Evolutionary conservation across 1,284 basidiomycete genomes (phyloP).

Genomic region (Mycosarcoma mackinlayi): DNA sequence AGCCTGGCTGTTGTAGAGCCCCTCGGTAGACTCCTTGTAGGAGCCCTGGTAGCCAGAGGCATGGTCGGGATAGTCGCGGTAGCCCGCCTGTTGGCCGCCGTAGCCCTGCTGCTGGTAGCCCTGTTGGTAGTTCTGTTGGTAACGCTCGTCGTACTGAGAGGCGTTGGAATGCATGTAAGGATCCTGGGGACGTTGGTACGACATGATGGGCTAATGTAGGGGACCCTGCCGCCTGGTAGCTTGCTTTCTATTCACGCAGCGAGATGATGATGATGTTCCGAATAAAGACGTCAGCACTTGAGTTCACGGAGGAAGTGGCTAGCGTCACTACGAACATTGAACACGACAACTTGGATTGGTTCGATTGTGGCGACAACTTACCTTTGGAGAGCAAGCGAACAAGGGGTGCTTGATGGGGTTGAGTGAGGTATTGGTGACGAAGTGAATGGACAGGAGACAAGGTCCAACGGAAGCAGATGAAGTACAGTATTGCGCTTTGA

Average conservation of each 20-base stretch:
- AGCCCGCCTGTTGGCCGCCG: slow-evolving; percentile 15
- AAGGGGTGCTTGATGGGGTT: slow-evolving; percentile 5
- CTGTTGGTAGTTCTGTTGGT: slow-evolving; percentile 44
- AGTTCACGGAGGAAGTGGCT: no score
- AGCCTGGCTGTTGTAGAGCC: slow-evolving; percentile 36
- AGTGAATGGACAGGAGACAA: background rate
- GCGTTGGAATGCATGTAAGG: slow-evolving; percentile 63
- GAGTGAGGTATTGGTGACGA: slow-evolving; percentile 10
- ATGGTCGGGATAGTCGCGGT: slow-evolving; percentile 50
- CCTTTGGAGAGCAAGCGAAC: slow-evolving; percentile 19
- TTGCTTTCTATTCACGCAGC: slow-evolving; percentile 9
- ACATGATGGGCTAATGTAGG: slow-evolving; percentile 45
- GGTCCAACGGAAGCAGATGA: no score
- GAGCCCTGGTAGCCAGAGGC: slow-evolving; percentile 44
- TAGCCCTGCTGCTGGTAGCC: slow-evolving; percentile 40
- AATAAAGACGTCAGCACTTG: background rate
- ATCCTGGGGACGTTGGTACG: slow-evolving; percentile 59
- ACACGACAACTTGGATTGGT: no score
- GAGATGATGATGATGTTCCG: background rate
- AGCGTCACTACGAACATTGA: no score
- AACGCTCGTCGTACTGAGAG: slow-evolving; percentile 63
- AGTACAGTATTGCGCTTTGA: background rate
- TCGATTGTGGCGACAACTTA: slow-evolving; percentile 7
- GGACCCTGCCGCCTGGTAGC: slow-evolving; percentile 20
- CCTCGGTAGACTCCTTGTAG: slow-evolving; percentile 42